Evolutionary conservation across 108 stramenopile species (phyloP).

Genomic region (Cyclostephanos tholiformis): DNA sequence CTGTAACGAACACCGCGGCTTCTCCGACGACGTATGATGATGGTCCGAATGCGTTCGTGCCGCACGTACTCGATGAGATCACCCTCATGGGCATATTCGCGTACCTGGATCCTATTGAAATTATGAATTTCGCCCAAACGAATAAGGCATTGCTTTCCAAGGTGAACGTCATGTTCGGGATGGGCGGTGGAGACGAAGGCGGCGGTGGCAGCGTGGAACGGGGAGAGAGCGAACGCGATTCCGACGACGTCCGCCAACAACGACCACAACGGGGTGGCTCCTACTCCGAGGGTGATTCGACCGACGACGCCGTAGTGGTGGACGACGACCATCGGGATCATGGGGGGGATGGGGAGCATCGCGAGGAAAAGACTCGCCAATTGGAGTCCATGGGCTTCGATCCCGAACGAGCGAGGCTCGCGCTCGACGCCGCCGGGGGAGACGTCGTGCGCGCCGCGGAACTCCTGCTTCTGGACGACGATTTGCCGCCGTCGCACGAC

Average conservation of each 20-base stretch:
- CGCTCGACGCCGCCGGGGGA: neutral
- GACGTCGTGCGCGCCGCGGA: neutral
- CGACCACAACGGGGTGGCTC: neutral
- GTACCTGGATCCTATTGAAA: slow-evolving; percentile 74
- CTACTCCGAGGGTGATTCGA: neutral
- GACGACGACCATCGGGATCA: neutral
- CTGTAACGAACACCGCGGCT: neutral
- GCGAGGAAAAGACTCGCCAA: neutral
- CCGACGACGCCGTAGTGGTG: neutral
- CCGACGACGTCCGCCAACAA: neutral
- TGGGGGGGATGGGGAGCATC: neutral
- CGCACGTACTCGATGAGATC: slow-evolving; percentile 52
- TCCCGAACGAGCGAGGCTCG: neutral
- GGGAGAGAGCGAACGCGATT: neutral
- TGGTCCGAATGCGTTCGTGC: neutral
- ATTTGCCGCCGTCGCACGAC: no score
- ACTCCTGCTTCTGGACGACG: neutral
- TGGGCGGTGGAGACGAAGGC: slow-evolving; percentile 30
- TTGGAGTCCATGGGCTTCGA: neutral
- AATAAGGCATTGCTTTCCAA: slow-evolving; percentile 71
- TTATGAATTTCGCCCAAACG: slow-evolving; percentile 77
- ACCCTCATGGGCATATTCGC: slow-evolving; percentile 72
- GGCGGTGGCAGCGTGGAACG: neutral
- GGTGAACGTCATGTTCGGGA: slow-evolving; percentile 77
- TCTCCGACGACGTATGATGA: neutral